Evolutionary conservation across 495 filamentous ascomycete species (phyloP).

Genomic region (Penicillium robsamsonii): DNA sequence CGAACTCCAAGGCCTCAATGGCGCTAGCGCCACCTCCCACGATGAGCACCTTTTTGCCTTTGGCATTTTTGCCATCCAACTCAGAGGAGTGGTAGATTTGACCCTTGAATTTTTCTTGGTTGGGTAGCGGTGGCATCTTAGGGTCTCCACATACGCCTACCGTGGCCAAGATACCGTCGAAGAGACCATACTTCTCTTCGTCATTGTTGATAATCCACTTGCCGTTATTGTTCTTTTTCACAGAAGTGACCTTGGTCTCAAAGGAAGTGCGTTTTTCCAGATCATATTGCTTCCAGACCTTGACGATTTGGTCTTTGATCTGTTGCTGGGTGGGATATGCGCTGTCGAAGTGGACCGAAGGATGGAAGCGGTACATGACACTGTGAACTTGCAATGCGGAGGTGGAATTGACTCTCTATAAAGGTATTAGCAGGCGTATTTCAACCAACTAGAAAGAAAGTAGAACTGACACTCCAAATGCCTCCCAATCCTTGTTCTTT

Average conservation of each 20-base stretch:
- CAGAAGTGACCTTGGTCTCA: constrained; percentile 62
- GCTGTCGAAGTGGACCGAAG: constrained; percentile 66
- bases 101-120: constrained; percentile 65
- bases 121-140: constrained; percentile 65
- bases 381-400: constrained; percentile 80
- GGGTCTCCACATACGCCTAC: constrained; percentile 78
- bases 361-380: constrained; percentile 86
- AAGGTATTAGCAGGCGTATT: constrained; percentile 7
- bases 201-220: constrained; percentile 84
- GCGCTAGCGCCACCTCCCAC: constrained; percentile 80
- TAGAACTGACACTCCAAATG: constrained; percentile 72
- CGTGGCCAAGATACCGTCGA: constrained; percentile 74
- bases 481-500: constrained; percentile 64
- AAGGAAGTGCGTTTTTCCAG: constrained; percentile 70
- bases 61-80: constrained; percentile 66
- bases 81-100: constrained; percentile 70
- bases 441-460: not conserved
- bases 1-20: constrained; percentile 82
- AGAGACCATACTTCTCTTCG: constrained; percentile 61
- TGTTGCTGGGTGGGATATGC: constrained; percentile 74
- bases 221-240: constrained; percentile 65
- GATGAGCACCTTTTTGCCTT: constrained; percentile 69
- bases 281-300: constrained; percentile 74
- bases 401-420: constrained; percentile 75
- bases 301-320: constrained; percentile 66